Base-by-base conservation (phyloP, 257 asterid species). In the Ilex aquifolium region DNA sequence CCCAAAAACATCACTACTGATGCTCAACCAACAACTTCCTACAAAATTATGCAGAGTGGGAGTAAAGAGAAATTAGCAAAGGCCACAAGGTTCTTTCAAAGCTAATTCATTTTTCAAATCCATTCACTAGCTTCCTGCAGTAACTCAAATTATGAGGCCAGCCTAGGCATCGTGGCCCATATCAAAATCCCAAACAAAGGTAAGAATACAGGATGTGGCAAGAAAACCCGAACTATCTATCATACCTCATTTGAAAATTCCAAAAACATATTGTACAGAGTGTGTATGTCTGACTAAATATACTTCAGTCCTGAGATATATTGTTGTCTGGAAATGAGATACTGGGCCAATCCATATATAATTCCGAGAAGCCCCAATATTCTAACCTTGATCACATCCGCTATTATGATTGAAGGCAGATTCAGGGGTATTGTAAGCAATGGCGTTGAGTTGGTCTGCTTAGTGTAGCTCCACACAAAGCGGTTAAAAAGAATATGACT, bases 361-460 rank as follows among this genome's bases (percentile, higher is more conserved):
- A 83, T 80, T 60, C 97, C 99, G 30, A 93, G 96, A 49, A 93
- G 88, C 74, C 95, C 99, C 81, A 93, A 75, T 57, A 90, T 84
- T 90, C 76, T 93, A 30, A 90, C 70, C 90, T 88, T 85, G 72
- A 93, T 65, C 4, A 90, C 61, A 42, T 90, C 97, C 1, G 97
- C 84, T 59, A 93, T 81, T 68, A 93, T 44, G 57, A 83, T 80
- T 5, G 96, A 69, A 10, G 97, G 97, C 62, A 88, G 79, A 74
- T 93, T 93, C 39, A 93, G 95, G 54, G 97, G 97, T 59, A 84
- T 64, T 5, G 88, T 73, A 36, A 90, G 83, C 85, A 93, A 72
- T 0, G 95, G 90, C 66, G 72, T 71, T 3, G 84, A 72, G 73
- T 81, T 97, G 0, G 79, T 79, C 75, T 79, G 91, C 64, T 84